Evolutionary conservation across 192 early-diverging fungal species (phyloP).

Genomic region (Linnemannia schmuckeri): DNA sequence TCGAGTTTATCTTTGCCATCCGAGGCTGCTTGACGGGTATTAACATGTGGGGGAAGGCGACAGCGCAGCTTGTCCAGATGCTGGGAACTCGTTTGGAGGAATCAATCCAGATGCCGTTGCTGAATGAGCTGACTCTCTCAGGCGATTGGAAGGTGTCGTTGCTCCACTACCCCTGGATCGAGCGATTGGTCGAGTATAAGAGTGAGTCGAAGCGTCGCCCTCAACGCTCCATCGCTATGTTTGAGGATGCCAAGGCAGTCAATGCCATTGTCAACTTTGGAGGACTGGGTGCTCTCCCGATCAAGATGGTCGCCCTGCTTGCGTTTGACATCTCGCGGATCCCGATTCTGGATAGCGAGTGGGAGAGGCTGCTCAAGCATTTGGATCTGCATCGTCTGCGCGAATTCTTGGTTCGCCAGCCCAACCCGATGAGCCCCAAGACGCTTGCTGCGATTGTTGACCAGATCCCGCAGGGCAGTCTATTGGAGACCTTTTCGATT

Average conservation of each 20-base stretch:
- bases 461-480: background rate
- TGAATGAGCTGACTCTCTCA: background rate
- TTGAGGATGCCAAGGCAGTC: background rate
- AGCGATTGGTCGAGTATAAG: background rate
- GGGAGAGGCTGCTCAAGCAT: background rate
- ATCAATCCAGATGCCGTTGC: background rate
- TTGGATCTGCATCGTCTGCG: background rate
- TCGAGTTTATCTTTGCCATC: slow-evolving; percentile 8
- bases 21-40: background rate
- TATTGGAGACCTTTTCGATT: background rate
- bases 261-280: no score
- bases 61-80: background rate
- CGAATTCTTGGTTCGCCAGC: background rate
- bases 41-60: background rate
- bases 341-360: background rate
- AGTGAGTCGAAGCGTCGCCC: background rate
- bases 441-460: slow-evolving; percentile 1
- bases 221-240: background rate
- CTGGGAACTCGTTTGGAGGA: background rate
- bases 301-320: background rate
- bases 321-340: background rate
- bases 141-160: background rate
- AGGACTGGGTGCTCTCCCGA: background rate
- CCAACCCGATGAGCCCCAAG: background rate
- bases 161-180: background rate